These are phyloP conservation scores for Pistacia vera DNA, from an alignment of 345 rosid genomes.

Conservation along the genomic window DNA sequence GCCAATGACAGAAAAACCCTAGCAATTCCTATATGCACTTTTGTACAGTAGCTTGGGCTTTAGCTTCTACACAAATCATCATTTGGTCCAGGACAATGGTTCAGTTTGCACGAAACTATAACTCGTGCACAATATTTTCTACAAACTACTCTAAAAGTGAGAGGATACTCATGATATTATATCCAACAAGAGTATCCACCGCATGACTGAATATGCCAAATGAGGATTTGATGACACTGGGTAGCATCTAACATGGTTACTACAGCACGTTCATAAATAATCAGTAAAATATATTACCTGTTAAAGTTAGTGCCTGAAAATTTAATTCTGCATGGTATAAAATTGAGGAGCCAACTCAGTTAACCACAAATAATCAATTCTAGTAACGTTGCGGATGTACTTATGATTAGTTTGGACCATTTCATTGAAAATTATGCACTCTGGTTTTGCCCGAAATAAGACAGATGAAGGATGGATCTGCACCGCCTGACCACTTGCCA, in stretches of 20 bases:
- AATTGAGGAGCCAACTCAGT: constrained; percentile 89
- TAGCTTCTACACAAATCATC: background rate
- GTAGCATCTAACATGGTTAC: background rate
- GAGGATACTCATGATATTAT: background rate
- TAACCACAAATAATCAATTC: constrained; percentile 81
- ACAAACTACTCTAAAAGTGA: background rate
- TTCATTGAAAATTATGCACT: constrained; percentile 84
- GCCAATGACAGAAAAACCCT: background rate
- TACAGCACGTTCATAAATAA: background rate
- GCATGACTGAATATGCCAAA: background rate
- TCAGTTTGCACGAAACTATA: background rate
- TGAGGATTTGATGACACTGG: background rate
- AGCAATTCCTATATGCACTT: background rate
- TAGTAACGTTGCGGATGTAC: constrained; percentile 75
- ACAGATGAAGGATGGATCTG: constrained; percentile 92
- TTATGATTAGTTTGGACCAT: constrained; percentile 77
- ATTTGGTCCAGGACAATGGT: background rate
- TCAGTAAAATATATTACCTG: constrained; percentile 16
- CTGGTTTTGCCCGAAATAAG: constrained; percentile 64
- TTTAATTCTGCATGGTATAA: constrained; percentile 54
- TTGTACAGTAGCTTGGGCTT: too few species aligned
- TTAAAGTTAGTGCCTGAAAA: background rate
- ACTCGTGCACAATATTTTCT: background rate
- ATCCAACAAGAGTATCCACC: background rate
- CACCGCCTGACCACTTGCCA: constrained; percentile 83